phyloP scores from a whole-genome alignment of 2,329 filamentous ascomycete species.

The Fusarium chuoi region DNA sequence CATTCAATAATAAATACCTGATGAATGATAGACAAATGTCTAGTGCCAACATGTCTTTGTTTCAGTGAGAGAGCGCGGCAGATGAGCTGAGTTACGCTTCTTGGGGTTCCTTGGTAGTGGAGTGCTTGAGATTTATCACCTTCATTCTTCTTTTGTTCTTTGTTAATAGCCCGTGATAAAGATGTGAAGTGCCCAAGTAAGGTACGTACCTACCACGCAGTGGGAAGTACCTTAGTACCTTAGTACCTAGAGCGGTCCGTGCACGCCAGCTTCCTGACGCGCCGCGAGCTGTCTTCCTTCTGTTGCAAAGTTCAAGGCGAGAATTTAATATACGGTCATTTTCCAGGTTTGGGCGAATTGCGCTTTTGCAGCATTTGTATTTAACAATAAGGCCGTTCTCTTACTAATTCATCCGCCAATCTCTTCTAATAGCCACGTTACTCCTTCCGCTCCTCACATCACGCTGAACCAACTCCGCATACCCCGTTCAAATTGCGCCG shows the following conservation, averaged over 20 bases:
- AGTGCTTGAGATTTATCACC: not conserved
- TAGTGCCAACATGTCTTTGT: not conserved
- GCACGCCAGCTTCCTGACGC: constrained; percentile 36
- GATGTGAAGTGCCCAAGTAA: not conserved
- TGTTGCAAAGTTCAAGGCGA: constrained; percentile 26
- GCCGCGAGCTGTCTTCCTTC: constrained; percentile 36
- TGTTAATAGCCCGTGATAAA: not conserved
- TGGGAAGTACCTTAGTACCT: too few species aligned
- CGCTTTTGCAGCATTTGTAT: constrained; percentile 13
- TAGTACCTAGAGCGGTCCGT: constrained; percentile 33
- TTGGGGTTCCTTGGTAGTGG: not conserved
- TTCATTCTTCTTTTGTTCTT: not conserved
- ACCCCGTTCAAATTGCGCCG: constrained; percentile 30
- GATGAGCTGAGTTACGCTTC: not conserved
- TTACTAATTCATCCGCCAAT: not conserved
- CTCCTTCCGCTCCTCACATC: not conserved
- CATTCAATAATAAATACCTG: not conserved
- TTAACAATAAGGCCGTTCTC: not conserved
- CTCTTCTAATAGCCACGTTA: not conserved
- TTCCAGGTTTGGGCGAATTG: constrained; percentile 27
- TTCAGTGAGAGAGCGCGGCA: not conserved
- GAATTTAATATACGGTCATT: constrained; percentile 15
- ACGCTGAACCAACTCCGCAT: constrained; percentile 13
- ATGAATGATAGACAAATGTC: not conserved
- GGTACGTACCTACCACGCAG: not conserved